These are phyloP conservation scores for Pseudognaphalium luteoalbum DNA, from an alignment of 129 eudicot species.

Conservation along the genomic window DNA sequence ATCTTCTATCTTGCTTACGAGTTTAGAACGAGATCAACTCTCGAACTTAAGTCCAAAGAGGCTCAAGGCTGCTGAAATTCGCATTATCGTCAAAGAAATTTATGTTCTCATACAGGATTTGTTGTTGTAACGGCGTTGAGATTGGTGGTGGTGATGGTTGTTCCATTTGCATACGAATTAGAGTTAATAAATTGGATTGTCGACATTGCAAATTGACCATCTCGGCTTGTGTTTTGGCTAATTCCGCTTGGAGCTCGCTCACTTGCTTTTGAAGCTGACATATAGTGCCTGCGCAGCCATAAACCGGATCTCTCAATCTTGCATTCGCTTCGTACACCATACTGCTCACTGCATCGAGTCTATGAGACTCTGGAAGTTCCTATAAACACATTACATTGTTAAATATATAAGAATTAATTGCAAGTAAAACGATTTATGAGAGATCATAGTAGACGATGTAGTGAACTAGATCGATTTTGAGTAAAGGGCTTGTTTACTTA, in stretches of 20 bases:
- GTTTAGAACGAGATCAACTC: constrained; percentile 9
- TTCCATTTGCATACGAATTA: constrained; percentile 38
- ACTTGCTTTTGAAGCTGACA: constrained; percentile 51
- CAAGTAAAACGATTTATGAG: not conserved
- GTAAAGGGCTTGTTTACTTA: too few species aligned
- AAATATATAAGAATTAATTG: not conserved
- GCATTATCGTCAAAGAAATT: constrained; percentile 43
- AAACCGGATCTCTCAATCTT: constrained; percentile 59
- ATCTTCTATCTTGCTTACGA: not conserved
- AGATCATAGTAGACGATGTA: too few species aligned
- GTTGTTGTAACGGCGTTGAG: constrained; percentile 32
- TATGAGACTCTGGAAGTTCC: constrained; percentile 50
- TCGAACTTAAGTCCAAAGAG: constrained; percentile 54
- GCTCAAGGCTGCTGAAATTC: constrained; percentile 43
- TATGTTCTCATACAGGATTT: constrained; percentile 35
- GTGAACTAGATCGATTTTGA: too few species aligned
- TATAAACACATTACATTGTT: not conserved
- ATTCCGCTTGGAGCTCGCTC: constrained; percentile 47
- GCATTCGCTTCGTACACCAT: constrained; percentile 68
- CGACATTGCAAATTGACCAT: constrained; percentile 39
- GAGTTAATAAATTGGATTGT: constrained; percentile 30
- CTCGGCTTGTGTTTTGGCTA: constrained; percentile 59
- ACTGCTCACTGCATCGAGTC: constrained; percentile 61
- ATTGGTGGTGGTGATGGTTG: constrained; percentile 35
- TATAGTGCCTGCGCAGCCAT: constrained; percentile 63